Evolutionary conservation across 129 eudicot genomes (phyloP), one percentile per base, ranked within the genome.

Genomic region (Rutidosis leptorrhynchoides): DNA sequence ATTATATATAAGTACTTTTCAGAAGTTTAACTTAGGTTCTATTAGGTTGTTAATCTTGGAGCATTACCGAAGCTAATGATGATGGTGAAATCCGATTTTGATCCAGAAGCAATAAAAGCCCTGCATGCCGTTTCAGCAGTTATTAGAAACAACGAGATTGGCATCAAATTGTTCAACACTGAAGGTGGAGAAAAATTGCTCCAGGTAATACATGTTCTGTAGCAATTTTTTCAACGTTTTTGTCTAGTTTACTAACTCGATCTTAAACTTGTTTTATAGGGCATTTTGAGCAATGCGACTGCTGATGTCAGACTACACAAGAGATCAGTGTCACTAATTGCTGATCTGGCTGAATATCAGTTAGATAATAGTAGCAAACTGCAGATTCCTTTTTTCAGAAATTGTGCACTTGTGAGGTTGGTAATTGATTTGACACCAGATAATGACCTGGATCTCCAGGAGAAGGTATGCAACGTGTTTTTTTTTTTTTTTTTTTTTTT

Each of bases 401-500:
- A 77, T 60, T 87, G 69, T n/a, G 72, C 74, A 6, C 79, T 92
- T 60, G 80, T 88, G 78, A 85, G 79, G 71, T 82, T 81, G 26
- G 52, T 92, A 64, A 84, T 88, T 33, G 90, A 85, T 74, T 71
- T 85, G 67, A 75, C 81, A 63, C 75, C 80, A 62, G 26, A 65
- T 4, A 91, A 92, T 4, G 95, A 92, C 79, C 80, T 88, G 65
- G 90, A 85, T 78, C 96, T 92, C 55, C 89, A 81, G 77, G 98
- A 92, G 62, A 88, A 92, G 98, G 98, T 91, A 48, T 68, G 70
- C 61, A 48, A 64, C 42, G 14, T 69, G 1, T 2, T 26, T 57
- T 3, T 24, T 3, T 4, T 53, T 53, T 48, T 46, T 0, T 15
- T 15, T 48, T 7, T 45, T 2, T 46, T 49, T 49, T 49, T n/a